Base-by-base conservation (phyloP, 2,329 filamentous ascomycete species). In the Alternaria gansuensis region DNA sequence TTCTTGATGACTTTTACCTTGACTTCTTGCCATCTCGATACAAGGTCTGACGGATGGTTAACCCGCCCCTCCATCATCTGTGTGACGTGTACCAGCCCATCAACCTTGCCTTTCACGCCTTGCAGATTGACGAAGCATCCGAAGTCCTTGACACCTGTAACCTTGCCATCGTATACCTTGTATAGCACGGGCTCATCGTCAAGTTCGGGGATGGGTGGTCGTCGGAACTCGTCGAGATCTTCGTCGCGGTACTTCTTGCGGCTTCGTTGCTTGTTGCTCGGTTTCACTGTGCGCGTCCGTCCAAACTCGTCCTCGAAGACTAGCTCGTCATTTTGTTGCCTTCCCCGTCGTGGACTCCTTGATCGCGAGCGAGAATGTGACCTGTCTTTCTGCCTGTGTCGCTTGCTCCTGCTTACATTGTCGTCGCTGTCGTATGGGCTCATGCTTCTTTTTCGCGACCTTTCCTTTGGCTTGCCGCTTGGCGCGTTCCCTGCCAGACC, bases 141-240 rank as follows among this genome's bases (percentile, higher is more conserved):
- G 78, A 98, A 99, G 62, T 97, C 92, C 71, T 97, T 98, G 53
- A 99, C 84, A 0, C 93, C 93, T 0, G 92, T 97, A 13, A 98
- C 91, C 70, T 89, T 88, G 1, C 95, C 95, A 63, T 92, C 86
- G 72, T 99, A 99, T 2, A 97, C 81, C 75, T 99, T 99, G 82
- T 89, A 88, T 6, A 96, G 79, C 33, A 93, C 82, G 0, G 95
- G 93, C 40, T 85, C 79, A 51, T 97, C 90, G 76, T 99, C 95
- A 9, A 96, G 75, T 69, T 96, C 92, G 2, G 84, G 85, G 2
- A 86, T 85, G 0, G 91, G 90, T 0, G 87, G 86, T 52, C 85
- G 83, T 66, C 84, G 84, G 56, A 92, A 88, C 40, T 85, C 81
- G 60, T 90, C 85, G 36, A 89, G 82, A 26, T 83, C 70, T 51